Conservation (phyloP, 2,329 filamentous ascomycete species). For the Diaporthe vaccinii region DNA sequence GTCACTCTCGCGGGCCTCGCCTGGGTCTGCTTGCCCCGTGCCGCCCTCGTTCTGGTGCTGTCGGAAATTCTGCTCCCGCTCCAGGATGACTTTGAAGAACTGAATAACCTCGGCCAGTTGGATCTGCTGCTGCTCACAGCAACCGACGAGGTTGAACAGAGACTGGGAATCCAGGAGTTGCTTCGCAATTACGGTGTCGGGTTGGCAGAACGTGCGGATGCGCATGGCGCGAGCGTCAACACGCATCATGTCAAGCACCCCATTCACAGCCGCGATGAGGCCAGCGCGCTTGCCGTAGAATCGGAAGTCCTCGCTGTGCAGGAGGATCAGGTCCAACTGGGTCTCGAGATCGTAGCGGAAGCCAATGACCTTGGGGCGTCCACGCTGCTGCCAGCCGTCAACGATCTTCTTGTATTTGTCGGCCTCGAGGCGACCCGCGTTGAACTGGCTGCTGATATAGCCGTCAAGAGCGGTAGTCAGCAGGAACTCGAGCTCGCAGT, state of each 20-base stretch:
- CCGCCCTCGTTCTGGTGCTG: conserved; percentile 38
- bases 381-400: conserved; percentile 65
- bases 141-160: conserved; percentile 64
- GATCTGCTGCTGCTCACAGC: conserved; percentile 57
- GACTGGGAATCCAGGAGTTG: conserved; percentile 67
- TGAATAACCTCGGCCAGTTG: conserved; percentile 64
- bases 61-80: conserved; percentile 56
- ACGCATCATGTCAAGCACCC: conserved; percentile 66
- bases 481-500: conserved; percentile 70
- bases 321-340: conserved; percentile 66
- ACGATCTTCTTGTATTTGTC: conserved; percentile 65
- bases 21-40: neutral
- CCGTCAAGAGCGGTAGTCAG: conserved; percentile 64
- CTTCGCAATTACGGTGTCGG: conserved; percentile 70
- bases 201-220: conserved; percentile 69
- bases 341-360: conserved; percentile 73
- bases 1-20: conserved; percentile 14
- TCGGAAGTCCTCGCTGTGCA: conserved; percentile 66
- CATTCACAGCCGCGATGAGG: conserved; percentile 58
- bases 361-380: conserved; percentile 67
- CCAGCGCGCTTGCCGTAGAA: conserved; percentile 65
- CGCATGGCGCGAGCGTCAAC: conserved; percentile 66
- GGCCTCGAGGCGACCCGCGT: conserved; percentile 66
- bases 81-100: conserved; percentile 68
- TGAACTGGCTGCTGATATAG: conserved; percentile 67